Base-by-base conservation (phyloP, 2,329 filamentous ascomycete species). In the Colletotrichum somersetense region DNA sequence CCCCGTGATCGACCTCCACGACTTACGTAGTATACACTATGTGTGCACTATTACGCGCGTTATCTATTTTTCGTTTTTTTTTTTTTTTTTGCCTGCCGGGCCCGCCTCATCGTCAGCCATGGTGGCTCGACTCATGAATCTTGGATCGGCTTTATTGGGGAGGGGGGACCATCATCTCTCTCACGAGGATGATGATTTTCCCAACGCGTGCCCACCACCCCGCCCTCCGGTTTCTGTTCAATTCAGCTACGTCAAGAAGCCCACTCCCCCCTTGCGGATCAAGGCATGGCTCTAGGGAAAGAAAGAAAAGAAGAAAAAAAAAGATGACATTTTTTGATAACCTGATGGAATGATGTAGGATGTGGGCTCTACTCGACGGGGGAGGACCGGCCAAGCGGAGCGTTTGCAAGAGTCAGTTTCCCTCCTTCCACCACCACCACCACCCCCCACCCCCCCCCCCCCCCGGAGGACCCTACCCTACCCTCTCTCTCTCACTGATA, bases 291-390 rank as follows among this genome's bases (percentile, higher is more conserved):
- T 35, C 58, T 38, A 30, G 42, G 3, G 26, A 30, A 30, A 30
- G 26, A 30, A 30, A 3, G n/a, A n/a, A n/a, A n/a, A n/a, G n/a
- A n/a, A n/a, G n/a, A n/a, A 30, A 30, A 30, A 30, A 23, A 62
- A 50, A 16, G 11, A 14, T 42, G 23, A 44, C 20, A 12, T 38
- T 46, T 62, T 62, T 62, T 44, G 23, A 63, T 52, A 63, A 63
- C 46, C 61, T 53, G 61, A 26, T 63, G 61, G 46, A 63, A 63
- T 63, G 33, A 40, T 63, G 61, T 40, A n/a, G n/a, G 61, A 26
- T 42, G 61, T 63, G 61, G 61, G 35, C 35, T 62, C 42, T 14
- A 30, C 33, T 33, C 46, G n/a, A 48, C 8, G 46, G 33, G 30
- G 30, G 55, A 42, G 30, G 35, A 14, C 40, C 40, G 35, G 35